phyloP scores from a whole-genome alignment of 306 rosid genomes.

The Clitoria ternatea region DNA sequence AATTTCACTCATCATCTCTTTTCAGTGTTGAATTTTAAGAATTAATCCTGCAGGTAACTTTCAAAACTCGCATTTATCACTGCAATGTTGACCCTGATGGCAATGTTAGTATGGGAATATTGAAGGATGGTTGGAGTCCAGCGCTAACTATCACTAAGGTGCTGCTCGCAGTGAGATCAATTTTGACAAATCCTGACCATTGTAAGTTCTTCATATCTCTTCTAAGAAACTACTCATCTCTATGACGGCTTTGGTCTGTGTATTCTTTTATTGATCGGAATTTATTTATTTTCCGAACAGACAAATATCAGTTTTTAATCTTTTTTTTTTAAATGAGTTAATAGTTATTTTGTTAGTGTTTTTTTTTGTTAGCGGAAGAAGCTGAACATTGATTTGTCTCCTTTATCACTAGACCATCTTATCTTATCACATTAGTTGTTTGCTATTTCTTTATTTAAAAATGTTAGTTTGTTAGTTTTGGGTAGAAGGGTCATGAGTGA shows the following conservation, averaged over 20 bases:
- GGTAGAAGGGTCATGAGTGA: no score
- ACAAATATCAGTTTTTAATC: no score
- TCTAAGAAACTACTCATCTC: background rate
- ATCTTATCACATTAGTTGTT: no score
- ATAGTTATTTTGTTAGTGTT: no score
- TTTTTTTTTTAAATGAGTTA: no score
- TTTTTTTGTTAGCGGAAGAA: no score
- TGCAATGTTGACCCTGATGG: constrained; percentile 75
- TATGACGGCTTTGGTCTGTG: background rate
- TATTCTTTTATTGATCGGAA: no score
- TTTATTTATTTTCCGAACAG: no score
- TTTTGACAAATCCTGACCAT: constrained; percentile 71
- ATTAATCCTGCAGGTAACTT: constrained; percentile 57
- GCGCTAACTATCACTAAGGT: constrained; percentile 81
- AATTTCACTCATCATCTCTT: background rate
- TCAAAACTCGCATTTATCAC: constrained; percentile 87
- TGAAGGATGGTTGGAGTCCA: constrained; percentile 95
- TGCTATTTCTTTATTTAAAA: no score
- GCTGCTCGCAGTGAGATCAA: constrained; percentile 59
- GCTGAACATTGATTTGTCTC: no score
- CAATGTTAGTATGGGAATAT: constrained; percentile 55
- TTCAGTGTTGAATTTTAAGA: background rate
- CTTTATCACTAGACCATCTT: no score
- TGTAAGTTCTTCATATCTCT: constrained; percentile 48
- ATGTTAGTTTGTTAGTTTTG: no score